Base-by-base conservation (phyloP, 2,329 filamentous ascomycete genomes). In the Phyllosticta capitalensis region DNA sequence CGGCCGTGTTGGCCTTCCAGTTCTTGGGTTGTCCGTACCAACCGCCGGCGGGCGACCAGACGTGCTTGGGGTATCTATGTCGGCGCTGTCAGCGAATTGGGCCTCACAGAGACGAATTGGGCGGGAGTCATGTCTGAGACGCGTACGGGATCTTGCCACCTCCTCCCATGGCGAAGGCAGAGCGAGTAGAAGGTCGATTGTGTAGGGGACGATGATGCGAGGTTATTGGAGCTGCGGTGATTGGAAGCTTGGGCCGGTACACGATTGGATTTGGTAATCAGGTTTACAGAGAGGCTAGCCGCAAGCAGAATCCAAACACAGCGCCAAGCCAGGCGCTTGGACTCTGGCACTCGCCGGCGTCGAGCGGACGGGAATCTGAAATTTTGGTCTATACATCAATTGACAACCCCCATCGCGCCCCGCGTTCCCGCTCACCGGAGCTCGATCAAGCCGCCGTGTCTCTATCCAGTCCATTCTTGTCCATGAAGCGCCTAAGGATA, bases 1-100 rank as follows among this genome's bases (percentile, higher is more conserved):
- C 80, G 59, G 87, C 81, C 5, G 94, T 99, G 80, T 99, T 99
- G 69, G 79, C 78, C 75, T 88, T 94, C 94, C 94, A 99, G 82
- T 99, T 99, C 66, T 83, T 81, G 58, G 94, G 94, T 74, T 95
- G 92, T 58, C 87, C 79, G 77, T 99, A 99, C 94, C 94, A 99
- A 77, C 94, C 94, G 82, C 94, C 94, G 65, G 92, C 82, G 63
- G 94, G 94, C 71, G 94, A 97, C 94, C 94, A 99, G 82, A 99
- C 90, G 82, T 99, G 92, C 82, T 96, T 96, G 75, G 91, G 92
- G 78, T 96, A 96, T 72, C 90, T 95, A 69, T 53, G n/a, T 45
- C 59, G 45, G 38, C 38, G 3, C 38, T 12, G 38, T 45, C 17
- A 52, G 61, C 57, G 50, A 22, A 17, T n/a, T 21, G 50, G 4